A percentile compares a stretch with the other conserved stretches of the same genome.
These are phyloP conservation scores for Xylaria palmicola DNA, from an alignment of 495 filamentous ascomycete species.

Conservation along the genomic window DNA sequence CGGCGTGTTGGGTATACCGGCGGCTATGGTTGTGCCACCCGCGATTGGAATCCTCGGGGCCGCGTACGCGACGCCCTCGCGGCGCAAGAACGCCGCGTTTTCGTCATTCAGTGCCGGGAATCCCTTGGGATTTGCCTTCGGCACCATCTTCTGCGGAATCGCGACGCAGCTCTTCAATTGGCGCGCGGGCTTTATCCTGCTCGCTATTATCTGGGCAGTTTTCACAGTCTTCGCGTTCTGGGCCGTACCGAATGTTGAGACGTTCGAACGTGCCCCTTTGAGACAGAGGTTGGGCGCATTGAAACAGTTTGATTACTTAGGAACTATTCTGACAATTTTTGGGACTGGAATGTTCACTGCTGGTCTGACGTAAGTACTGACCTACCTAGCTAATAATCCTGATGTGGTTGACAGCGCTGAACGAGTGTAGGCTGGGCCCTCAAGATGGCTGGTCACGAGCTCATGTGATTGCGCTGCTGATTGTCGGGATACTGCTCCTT, in stretches of 20 bases:
- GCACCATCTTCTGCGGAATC: constrained; percentile 63
- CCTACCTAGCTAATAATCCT: background rate
- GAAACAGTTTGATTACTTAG: constrained; percentile 61
- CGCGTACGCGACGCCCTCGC: constrained; percentile 59
- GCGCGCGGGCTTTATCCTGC: constrained; percentile 61
- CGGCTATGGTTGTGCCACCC: constrained; percentile 64
- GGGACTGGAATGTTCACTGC: constrained; percentile 66
- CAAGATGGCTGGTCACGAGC: constrained; percentile 58
- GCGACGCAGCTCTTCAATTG: constrained; percentile 61
- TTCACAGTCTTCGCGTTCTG: constrained; percentile 59
- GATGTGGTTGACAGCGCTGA: constrained; percentile 15
- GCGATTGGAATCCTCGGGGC: constrained; percentile 65
- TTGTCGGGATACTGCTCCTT: constrained; percentile 57
- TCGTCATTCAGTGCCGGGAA: constrained; percentile 71
- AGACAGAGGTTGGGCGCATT: constrained; percentile 39
- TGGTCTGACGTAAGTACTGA: constrained; percentile 55
- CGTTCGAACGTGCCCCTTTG: constrained; percentile 47
- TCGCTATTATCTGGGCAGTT: constrained; percentile 61
- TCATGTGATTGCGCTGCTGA: constrained; percentile 61
- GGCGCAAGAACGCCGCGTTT: constrained; percentile 69
- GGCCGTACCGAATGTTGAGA: constrained; percentile 61
- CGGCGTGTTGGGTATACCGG: constrained; percentile 61
- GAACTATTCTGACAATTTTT: constrained; percentile 59
- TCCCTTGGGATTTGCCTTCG: constrained; percentile 68
- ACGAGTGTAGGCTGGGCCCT: constrained; percentile 35